phyloP scores from a whole-genome alignment of 2,329 filamentous ascomycete genomes.

The Fusarium sp. region DNA sequence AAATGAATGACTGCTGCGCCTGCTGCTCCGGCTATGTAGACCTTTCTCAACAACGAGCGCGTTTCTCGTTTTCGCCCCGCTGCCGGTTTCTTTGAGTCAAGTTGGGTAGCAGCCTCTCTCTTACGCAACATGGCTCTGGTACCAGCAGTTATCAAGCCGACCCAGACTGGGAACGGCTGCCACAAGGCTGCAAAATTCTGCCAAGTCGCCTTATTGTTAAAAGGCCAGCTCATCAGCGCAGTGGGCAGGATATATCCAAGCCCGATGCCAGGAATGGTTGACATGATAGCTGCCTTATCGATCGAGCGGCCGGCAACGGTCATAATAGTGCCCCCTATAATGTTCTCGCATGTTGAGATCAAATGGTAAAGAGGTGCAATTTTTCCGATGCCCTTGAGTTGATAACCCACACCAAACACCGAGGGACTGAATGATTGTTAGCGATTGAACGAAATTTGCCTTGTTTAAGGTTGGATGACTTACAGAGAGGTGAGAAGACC shows the following conservation, averaged over 20 bases:
- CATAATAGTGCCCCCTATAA: fast-evolving
- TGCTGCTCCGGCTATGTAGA: neutral
- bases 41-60: neutral
- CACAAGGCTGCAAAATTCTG: neutral
- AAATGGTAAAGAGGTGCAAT: conserved; percentile 7
- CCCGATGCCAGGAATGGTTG: fast-evolving
- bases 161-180: conserved; percentile 6
- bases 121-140: fast-evolving
- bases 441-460: too few relatives aligned
- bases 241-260: neutral
- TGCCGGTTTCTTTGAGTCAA: fast-evolving
- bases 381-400: neutral
- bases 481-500: neutral
- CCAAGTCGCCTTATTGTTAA: neutral
- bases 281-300: neutral
- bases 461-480: neutral
- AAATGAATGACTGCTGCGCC: neutral
- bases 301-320: neutral
- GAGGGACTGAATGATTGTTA: neutral
- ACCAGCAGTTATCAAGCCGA: neutral
- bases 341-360: neutral
- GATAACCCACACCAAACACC: neutral
- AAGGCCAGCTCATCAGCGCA: neutral
- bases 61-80: neutral
- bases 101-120: fast-evolving